Conservation (phyloP, 2,329 filamentous ascomycete species). For the Paracamarosporium sp. region DNA sequence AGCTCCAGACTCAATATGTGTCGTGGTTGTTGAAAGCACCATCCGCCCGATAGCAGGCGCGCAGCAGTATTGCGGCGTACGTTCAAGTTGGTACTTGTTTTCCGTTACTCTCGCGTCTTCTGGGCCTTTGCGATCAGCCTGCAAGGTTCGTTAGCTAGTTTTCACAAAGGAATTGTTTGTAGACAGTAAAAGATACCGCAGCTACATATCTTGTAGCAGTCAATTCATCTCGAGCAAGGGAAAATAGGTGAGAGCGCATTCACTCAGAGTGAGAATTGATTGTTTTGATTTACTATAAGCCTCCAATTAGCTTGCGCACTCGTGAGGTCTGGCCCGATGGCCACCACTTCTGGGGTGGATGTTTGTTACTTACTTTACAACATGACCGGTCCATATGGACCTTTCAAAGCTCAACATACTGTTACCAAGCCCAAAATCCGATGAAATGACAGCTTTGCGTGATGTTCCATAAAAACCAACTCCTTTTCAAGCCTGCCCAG, state of each 20-base stretch:
- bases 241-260: not conserved
- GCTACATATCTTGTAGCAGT: not conserved
- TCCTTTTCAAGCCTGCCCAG: not conserved
- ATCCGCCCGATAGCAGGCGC: not conserved
- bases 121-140: not conserved
- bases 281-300: slow-evolving; percentile 1
- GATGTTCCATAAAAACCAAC: not conserved
- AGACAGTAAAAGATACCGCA: not conserved
- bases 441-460: not conserved
- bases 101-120: not conserved
- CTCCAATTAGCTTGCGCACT: slow-evolving; percentile 1
- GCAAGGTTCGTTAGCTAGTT: not conserved
- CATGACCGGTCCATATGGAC: not conserved
- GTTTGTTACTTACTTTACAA: slow-evolving; percentile 6
- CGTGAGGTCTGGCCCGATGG: not conserved
- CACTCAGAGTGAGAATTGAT: not conserved
- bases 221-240: not conserved
- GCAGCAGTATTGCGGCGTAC: not conserved
- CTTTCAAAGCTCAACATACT: not conserved
- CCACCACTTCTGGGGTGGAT: not conserved
- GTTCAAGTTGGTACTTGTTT: not conserved
- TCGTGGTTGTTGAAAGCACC: not conserved
- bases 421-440: not conserved
- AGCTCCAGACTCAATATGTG: not conserved
- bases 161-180: not conserved